Percentiles rank a stretch among this genome's conserved stretches.
Conservation (phyloP, 1,284 basidiomycete species). For the Leucoagaricus sp. region DNA sequence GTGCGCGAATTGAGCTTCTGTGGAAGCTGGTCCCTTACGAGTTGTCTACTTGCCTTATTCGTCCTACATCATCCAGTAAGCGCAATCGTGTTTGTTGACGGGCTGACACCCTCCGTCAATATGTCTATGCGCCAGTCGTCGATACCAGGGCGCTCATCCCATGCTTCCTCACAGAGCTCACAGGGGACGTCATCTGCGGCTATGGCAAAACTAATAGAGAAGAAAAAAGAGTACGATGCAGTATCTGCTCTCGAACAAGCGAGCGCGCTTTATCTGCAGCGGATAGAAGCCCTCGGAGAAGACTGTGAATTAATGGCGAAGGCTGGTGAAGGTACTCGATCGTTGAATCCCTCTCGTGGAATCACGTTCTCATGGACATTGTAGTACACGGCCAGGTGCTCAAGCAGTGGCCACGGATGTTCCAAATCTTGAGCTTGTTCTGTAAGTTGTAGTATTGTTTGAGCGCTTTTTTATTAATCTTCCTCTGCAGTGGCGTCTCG, state of each 20-base stretch:
- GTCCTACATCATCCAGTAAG: background rate
- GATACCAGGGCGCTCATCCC: conserved; percentile 49
- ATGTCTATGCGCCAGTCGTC: conserved; percentile 56
- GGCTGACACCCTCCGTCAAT: background rate
- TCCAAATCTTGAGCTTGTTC: conserved; percentile 68
- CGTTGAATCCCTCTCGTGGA: background rate
- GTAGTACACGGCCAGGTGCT: conserved; percentile 75
- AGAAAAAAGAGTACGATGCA: conserved; percentile 78
- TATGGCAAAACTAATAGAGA: conserved; percentile 60
- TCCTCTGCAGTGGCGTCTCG: conserved; percentile 43
- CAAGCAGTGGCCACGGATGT: conserved; percentile 82
- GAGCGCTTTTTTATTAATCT: background rate
- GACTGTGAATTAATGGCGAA: conserved; percentile 77
- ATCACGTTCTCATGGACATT: background rate
- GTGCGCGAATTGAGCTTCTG: conserved; percentile 5
- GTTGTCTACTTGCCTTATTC: conserved; percentile 3
- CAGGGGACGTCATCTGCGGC: conserved; percentile 49
- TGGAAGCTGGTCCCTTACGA: background rate
- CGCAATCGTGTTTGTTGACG: background rate
- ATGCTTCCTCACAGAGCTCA: conserved; percentile 18
- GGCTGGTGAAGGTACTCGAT: conserved; percentile 58
- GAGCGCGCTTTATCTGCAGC: conserved; percentile 60
- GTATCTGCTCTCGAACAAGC: conserved; percentile 71
- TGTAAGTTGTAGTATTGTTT: conserved; percentile 41
- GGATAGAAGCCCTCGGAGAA: conserved; percentile 66